These are phyloP conservation scores for grape (Vitis vinifera) DNA, from an alignment of 164 flowering plant species.

Conservation along the genomic window ASM3070453v1 NC_081822.1:17801001-17801500, in stretches of 20 bases:
- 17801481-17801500: conserved; percentile 87
- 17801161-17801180: conserved; percentile 34
- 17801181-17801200: conserved; percentile 30
- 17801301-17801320: conserved; percentile 21
- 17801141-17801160: too few species aligned
- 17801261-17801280: not conserved
- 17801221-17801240: conserved; percentile 17
- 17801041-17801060: too few species aligned
- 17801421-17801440: conserved; percentile 80
- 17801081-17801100: too few species aligned
- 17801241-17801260: not conserved
- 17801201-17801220: conserved; percentile 35
- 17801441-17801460: conserved; percentile 95
- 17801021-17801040: too few species aligned
- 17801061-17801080: too few species aligned
- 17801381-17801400: conserved; percentile 65
- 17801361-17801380: conserved; percentile 69
- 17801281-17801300: too few species aligned
- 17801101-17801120: too few species aligned
- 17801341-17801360: conserved; percentile 83
- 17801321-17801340: conserved; percentile 76
- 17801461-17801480: conserved; percentile 91
- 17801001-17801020: too few species aligned
- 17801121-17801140: too few species aligned
- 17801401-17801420: conserved; percentile 83